Evolutionary conservation across 2,329 filamentous ascomycete species (phyloP), one percentile per base, ranked within the genome.

Genomic region (Cladophialophora chaetospira): DNA sequence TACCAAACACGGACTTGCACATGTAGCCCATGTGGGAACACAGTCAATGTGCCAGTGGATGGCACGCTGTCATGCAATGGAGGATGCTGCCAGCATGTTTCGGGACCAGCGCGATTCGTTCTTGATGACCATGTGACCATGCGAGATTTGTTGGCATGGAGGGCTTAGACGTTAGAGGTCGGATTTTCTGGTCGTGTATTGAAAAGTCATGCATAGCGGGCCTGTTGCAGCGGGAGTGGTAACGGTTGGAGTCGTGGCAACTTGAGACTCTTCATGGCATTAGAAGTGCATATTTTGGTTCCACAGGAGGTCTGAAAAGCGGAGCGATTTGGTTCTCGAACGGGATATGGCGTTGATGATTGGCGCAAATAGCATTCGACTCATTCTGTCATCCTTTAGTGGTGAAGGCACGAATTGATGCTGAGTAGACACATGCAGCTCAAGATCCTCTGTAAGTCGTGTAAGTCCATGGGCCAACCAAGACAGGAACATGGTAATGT

Each of bases 401-500:
- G 35, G 36, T 51, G 26, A 23, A 33, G 23, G 25, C 26, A 40
- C 26, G 17, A 31, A n/a, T 31, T 15, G 21, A 42, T 31, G 23
- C 6, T 29, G 10, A 19, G 48, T 53, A 17, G 17, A 13, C 17
- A 45, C 26, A 46, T 40, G 40, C 40, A 49, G 31, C 19, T 70
- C 65, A 79, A 44, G 77, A 79, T 9, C 77, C 77, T 50, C 77
- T 72, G 65, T 79, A 79, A 25, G 77, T 79, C 45, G 77, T 77
- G 64, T 79, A 79, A 53, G 74, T 78, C 76, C 76, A 79, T 21
- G 77, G 77, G 28, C 77, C 76, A 57, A 79, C 63, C 52, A 79
- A 62, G 45, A 79, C 72, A n/a, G 77, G 77, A 15, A 79, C 76
- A 73, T 79, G 77, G 65, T 78, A 79, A 67, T 79, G 77, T 45